These are phyloP conservation scores for Salvia miltiorrhiza DNA, from an alignment of 257 asterid genomes.

Conservation along the genomic window DNA sequence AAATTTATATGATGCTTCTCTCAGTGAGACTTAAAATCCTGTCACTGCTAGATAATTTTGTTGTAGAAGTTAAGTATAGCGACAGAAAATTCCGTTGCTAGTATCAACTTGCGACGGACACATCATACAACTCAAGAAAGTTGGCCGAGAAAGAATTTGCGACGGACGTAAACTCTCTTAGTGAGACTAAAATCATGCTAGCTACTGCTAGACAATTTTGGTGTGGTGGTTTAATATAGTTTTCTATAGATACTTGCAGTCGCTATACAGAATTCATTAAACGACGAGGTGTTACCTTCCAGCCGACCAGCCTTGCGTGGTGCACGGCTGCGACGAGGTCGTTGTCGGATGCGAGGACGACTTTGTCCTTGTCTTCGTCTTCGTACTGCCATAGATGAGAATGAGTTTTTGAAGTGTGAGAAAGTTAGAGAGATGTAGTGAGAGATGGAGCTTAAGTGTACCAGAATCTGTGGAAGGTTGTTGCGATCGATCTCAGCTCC, in stretches of 20 bases:
- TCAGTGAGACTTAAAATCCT: too few species aligned
- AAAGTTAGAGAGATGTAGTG: neutral
- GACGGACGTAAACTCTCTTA: too few species aligned
- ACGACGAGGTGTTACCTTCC: conserved; percentile 64
- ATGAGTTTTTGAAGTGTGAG: neutral
- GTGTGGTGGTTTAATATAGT: too few species aligned
- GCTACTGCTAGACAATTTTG: too few species aligned
- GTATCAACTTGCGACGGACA: too few species aligned
- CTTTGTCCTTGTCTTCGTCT: conserved; percentile 89
- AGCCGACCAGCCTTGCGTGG: conserved; percentile 84
- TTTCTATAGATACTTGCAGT: neutral
- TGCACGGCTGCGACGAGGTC: conserved; percentile 90
- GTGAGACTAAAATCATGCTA: too few species aligned
- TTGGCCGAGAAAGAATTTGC: too few species aligned
- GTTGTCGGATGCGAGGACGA: conserved; percentile 80
- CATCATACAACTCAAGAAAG: too few species aligned
- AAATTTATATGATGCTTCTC: too few species aligned
- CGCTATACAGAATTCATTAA: neutral
- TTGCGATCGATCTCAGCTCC: conserved; percentile 85
- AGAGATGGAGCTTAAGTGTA: conserved; percentile 11
- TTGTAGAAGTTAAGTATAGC: too few species aligned
- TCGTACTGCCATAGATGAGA: conserved; percentile 56
- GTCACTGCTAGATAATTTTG: too few species aligned
- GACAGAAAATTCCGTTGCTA: too few species aligned
- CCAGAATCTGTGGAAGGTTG: conserved; percentile 92